Conservation (phyloP, 2,329 filamentous ascomycete species). For the Pezicula neosporulosa region DNA sequence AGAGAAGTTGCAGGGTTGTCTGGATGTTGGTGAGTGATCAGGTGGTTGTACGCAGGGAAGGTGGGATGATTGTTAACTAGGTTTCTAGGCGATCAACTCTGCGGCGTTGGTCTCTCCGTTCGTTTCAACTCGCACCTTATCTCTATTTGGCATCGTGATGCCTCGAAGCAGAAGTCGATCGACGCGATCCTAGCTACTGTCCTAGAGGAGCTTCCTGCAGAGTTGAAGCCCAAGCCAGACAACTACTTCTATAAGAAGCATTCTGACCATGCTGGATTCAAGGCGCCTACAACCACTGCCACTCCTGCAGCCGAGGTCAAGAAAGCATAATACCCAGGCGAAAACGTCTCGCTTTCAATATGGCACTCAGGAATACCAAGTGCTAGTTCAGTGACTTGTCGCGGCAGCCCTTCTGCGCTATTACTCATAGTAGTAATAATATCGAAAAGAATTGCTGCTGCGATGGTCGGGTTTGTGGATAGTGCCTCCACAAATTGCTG, state of each 20-base stretch:
- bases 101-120: constrained; percentile 82
- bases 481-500: too few relatives aligned
- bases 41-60: background rate
- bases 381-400: background rate
- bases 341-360: background rate
- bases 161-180: constrained; percentile 74
- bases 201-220: constrained; percentile 67
- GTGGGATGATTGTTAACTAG: background rate
- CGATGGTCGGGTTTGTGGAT: too few relatives aligned
- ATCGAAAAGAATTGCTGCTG: too few relatives aligned
- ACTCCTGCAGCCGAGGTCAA: constrained; percentile 17
- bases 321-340: constrained; percentile 16
- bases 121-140: constrained; percentile 88
- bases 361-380: background rate
- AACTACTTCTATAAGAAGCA: constrained; percentile 88
- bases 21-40: constrained; percentile 61
- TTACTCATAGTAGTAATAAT: too few relatives aligned
- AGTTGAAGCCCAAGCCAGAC: constrained; percentile 68
- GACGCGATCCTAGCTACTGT: constrained; percentile 71
- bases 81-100: constrained; percentile 72
- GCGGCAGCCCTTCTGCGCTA: too few relatives aligned
- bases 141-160: constrained; percentile 90
- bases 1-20: constrained; percentile 70
- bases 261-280: constrained; percentile 81
- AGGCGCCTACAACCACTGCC: constrained; percentile 41